Conservation (phyloP, 768 basidiomycete species). For the Hortiboletus flavorubellus region DNA sequence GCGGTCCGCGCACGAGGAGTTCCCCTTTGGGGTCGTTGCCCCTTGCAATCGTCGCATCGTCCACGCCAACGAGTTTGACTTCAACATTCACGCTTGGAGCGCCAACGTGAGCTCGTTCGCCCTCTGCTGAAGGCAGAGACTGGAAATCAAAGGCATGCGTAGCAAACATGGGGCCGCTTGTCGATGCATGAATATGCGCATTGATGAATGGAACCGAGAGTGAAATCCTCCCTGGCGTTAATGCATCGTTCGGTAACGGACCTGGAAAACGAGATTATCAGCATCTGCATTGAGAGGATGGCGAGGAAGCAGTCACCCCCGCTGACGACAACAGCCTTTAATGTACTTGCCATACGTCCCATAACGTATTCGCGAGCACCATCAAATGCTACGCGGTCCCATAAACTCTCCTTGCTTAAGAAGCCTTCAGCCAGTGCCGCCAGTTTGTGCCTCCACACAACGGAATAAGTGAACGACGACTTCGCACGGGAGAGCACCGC, state of each 20-base stretch:
- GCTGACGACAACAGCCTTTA: conserved; percentile 69
- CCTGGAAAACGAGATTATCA: conserved; percentile 35
- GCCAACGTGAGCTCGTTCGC: conserved; percentile 52
- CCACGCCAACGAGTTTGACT: conserved; percentile 67
- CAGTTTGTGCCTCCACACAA: conserved; percentile 79
- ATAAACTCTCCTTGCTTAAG: conserved; percentile 73
- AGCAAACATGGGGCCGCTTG: conserved; percentile 75
- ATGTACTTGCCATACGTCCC: conserved; percentile 55
- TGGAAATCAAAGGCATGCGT: conserved; percentile 86
- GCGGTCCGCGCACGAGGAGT: conserved; percentile 67
- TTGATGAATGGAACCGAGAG: conserved; percentile 76
- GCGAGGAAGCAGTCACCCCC: conserved; percentile 49
- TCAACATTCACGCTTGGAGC: conserved; percentile 87
- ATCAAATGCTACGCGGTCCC: conserved; percentile 79
- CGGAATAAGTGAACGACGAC: conserved; percentile 49
- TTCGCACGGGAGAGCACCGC: conserved; percentile 54
- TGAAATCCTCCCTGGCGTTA: conserved; percentile 67
- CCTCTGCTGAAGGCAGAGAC: conserved; percentile 46
- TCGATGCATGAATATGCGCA: conserved; percentile 55
- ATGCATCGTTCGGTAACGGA: conserved; percentile 41
- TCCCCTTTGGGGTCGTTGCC: conserved; percentile 65
- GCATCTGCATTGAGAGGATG: not conserved
- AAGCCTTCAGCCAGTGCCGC: conserved; percentile 69
- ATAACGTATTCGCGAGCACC: conserved; percentile 57
- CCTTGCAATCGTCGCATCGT: conserved; percentile 60